Evolutionary conservation across 805 yeast species (phyloP), one percentile per base, ranked within the genome.

Genomic region (Suhomyces sp.): DNA sequence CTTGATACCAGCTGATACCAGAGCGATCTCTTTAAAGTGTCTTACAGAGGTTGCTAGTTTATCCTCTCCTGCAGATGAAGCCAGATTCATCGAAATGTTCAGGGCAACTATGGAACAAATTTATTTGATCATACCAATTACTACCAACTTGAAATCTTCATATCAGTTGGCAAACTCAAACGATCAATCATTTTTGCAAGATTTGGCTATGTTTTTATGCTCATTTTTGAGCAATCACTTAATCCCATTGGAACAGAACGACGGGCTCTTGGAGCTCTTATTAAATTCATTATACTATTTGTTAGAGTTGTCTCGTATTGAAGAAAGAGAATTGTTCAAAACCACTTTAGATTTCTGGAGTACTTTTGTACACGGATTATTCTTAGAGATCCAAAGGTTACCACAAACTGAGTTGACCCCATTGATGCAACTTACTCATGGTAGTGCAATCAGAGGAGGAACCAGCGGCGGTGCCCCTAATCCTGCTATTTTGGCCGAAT

Each of bases 331-430:
- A 65, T 72, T 93, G 46, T 93, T 93, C 70, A 93, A 93, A 60
- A 90, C 95, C 28, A 87, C 95, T 53, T 74, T 93, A 46, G 99
- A 93, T 58, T 93, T 90, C 64, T 93, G 98, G 98, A 69, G 83
- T 28, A 77, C 77, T 41, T 77, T 93, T 38, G 97, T 93, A n/a
- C 72, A 77, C 30, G 83, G 81, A 24, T 72, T 93, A 44, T 90
- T 81, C 58, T 78, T 77, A 41, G 98, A 93, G 56, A 87, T 91
- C 40, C 95, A 88, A 65, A 75, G 75, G 38, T 63, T 88, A 31
- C 95, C 95, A 17, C 62, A 77, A 15, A 73, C 69, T 42, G 91
- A 85, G 50, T 60, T 84, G 48, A 74, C 82, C 26, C 95, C 95
- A 13, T 65, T 87, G 49, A 70, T 81, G 77, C 95, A 87, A 60